Conservation (phyloP, 371 early-diverging fungal genomes). For the Mucor circinelloides region DNA sequence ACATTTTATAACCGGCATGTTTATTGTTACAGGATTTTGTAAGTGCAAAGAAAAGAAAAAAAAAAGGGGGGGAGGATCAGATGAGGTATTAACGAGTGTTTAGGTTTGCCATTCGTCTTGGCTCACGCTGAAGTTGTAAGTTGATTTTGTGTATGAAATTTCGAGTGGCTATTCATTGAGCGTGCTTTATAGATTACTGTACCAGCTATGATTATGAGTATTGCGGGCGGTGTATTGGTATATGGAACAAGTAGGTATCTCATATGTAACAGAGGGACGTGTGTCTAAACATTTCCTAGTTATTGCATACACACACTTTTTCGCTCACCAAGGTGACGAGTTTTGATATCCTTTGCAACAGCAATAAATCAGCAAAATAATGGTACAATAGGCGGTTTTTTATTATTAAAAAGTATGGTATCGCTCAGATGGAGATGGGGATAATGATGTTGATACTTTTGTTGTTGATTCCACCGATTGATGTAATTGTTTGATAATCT, state of each 20-base stretch:
- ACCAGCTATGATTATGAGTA: constrained; percentile 88
- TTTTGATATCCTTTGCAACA: constrained; percentile 17
- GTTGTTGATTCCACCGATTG: not conserved
- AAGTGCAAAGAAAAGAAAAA: constrained; percentile 20
- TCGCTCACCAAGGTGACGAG: constrained; percentile 48
- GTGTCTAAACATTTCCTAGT: constrained; percentile 22
- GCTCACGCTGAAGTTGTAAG: constrained; percentile 74
- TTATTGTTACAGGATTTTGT: constrained; percentile 92
- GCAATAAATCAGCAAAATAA: not conserved
- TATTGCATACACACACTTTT: constrained; percentile 55
- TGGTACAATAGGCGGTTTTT: not conserved
- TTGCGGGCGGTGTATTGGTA: constrained; percentile 84
- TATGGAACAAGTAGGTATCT: constrained; percentile 78
- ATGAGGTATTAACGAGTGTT: not conserved
- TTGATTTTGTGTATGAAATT: too few relatives aligned
- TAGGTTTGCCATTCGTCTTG: constrained; percentile 72
- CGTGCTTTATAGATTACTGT: constrained; percentile 55
- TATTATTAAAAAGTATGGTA: constrained; percentile 9
- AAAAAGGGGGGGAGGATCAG: not conserved
- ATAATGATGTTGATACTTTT: not conserved
- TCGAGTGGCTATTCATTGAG: not conserved
- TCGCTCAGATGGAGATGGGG: not conserved
- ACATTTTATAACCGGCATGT: constrained; percentile 89
- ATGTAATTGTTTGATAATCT: constrained; percentile 3
- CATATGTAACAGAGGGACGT: not conserved